Evolutionary conservation across 768 basidiomycete species (phyloP).

Genomic region (Trametes punicea): DNA sequence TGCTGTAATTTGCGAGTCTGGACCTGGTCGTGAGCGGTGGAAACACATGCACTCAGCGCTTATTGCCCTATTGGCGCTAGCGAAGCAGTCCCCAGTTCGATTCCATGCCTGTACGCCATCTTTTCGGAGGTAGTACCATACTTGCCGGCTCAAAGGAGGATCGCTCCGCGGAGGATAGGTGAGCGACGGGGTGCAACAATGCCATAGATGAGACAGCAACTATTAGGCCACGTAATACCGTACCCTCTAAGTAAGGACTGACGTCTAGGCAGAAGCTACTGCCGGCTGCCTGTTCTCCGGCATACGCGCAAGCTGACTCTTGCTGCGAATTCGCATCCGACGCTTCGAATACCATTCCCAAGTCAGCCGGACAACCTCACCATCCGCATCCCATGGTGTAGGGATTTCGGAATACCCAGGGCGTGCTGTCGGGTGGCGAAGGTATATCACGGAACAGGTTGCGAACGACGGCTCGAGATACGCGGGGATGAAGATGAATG

Average conservation of each 20-base stretch:
- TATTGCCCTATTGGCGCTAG: no score
- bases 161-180: no score
- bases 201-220: background rate
- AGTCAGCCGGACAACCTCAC: conserved; percentile 83
- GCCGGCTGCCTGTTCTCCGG: conserved; percentile 66
- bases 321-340: conserved; percentile 64
- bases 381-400: conserved; percentile 94
- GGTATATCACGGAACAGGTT: conserved; percentile 88
- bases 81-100: background rate
- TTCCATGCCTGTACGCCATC: background rate
- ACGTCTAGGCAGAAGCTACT: conserved; percentile 11
- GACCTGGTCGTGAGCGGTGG: background rate
- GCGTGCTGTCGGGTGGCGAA: conserved; percentile 95
- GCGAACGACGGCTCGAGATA: conserved; percentile 84
- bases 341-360: conserved; percentile 94
- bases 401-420: conserved; percentile 95
- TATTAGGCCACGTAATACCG: conserved; percentile 20
- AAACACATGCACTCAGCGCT: background rate
- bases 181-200: background rate
- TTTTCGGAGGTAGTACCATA: background rate
- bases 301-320: conserved; percentile 56
- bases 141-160: no score
- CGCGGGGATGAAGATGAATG: conserved; percentile 91
- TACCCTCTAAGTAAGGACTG: conserved; percentile 3
- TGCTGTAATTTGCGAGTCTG: background rate